phyloP scores from a whole-genome alignment of 2,329 filamentous ascomycete species.

The Pseudocercospora pini-densiflorae region DNA sequence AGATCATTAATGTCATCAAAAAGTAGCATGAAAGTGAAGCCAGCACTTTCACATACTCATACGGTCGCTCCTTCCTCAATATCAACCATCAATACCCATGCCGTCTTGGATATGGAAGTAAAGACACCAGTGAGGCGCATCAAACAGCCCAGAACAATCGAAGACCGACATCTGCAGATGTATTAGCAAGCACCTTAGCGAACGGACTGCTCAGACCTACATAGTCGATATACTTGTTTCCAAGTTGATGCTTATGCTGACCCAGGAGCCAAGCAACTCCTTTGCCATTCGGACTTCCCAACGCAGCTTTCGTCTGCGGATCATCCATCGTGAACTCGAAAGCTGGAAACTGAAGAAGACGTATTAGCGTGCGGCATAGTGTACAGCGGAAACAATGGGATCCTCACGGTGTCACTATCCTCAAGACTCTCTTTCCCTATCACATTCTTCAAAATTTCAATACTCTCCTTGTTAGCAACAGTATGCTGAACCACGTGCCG shows the following conservation, averaged over 20 bases:
- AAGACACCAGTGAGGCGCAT: slow-evolving; percentile 13
- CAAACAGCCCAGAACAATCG: slow-evolving; percentile 14
- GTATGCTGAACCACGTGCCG: neutral
- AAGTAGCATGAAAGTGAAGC: neutral
- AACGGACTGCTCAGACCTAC: neutral
- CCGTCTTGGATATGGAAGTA: slow-evolving; percentile 14
- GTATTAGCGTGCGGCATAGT: neutral
- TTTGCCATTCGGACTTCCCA: slow-evolving; percentile 16
- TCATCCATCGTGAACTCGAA: slow-evolving; percentile 1
- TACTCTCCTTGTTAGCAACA: neutral
- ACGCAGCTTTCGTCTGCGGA: slow-evolving; percentile 6
- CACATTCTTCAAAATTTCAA: neutral
- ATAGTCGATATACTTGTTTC: slow-evolving; percentile 14
- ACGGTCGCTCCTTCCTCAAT: neutral
- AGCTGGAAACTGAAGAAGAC: slow-evolving; percentile 9
- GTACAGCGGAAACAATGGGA: neutral
- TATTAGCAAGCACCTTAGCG: neutral
- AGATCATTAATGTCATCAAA: no score
- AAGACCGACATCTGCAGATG: slow-evolving; percentile 13
- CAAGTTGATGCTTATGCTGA: slow-evolving; percentile 16
- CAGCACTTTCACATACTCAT: neutral
- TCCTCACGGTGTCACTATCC: neutral
- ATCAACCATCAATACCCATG: neutral
- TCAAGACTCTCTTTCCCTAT: neutral
- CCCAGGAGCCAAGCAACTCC: slow-evolving; percentile 18